These are phyloP conservation scores for Irineochytrium annulatum DNA, from an alignment of 192 early-diverging fungal species.

Conservation along the genomic window DNA sequence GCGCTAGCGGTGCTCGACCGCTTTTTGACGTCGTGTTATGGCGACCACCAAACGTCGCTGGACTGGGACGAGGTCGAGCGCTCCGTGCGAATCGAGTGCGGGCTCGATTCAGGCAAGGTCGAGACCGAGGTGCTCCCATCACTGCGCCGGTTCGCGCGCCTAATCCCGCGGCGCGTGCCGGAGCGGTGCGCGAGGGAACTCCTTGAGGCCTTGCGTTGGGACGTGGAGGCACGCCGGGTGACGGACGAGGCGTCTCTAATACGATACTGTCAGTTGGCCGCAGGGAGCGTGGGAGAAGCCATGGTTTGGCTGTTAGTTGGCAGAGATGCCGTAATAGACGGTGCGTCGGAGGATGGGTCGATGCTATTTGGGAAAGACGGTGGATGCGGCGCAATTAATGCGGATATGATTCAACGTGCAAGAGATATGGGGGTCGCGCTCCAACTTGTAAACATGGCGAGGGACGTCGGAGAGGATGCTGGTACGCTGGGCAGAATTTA, in stretches of 20 bases:
- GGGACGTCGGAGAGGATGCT: constrained; percentile 41
- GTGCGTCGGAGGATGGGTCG: too few relatives aligned
- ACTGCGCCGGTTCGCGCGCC: constrained; percentile 12
- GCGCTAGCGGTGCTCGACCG: too few relatives aligned
- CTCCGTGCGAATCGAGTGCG: too few relatives aligned
- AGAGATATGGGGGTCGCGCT: constrained; percentile 30
- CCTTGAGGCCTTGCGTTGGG: constrained; percentile 18
- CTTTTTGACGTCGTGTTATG: too few relatives aligned
- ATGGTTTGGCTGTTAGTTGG: too few relatives aligned
- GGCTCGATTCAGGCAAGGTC: too few relatives aligned
- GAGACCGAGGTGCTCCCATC: too few relatives aligned
- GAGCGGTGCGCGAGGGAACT: constrained; percentile 17
- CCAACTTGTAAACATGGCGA: constrained; percentile 49
- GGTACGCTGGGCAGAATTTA: constrained; percentile 44
- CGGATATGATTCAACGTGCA: constrained; percentile 4
- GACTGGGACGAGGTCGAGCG: too few relatives aligned
- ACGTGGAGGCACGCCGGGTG: constrained; percentile 4
- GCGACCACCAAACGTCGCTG: too few relatives aligned
- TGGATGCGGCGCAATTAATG: too few relatives aligned
- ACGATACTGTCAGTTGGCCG: constrained; percentile 22
- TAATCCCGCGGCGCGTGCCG: constrained; percentile 20
- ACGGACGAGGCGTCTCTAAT: constrained; percentile 19
- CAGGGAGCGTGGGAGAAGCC: constrained; percentile 33
- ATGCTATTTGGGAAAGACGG: too few relatives aligned
- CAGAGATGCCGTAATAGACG: too few relatives aligned